Conservation (phyloP, 495 filamentous ascomycete species). For the Cercophora newfieldiana region DNA sequence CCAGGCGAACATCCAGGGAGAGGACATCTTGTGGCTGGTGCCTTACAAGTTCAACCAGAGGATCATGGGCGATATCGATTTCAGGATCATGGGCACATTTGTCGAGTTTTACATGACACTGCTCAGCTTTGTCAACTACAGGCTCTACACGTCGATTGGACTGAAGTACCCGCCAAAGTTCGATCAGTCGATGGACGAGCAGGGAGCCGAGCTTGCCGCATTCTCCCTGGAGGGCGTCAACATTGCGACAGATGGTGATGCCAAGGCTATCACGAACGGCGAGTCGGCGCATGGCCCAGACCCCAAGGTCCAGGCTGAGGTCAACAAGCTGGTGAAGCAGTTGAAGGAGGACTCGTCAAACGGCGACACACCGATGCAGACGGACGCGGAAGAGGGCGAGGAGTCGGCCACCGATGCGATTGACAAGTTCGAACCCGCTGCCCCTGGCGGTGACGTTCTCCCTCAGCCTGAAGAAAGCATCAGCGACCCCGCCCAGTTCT, state of each 20-base stretch:
- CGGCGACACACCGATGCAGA: slow-evolving; percentile 46
- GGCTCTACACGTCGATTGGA: slow-evolving; percentile 86
- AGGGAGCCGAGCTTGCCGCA: slow-evolving; percentile 86
- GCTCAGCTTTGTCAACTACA: slow-evolving; percentile 91
- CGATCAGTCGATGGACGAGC: slow-evolving; percentile 79
- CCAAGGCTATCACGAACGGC: slow-evolving; percentile 55
- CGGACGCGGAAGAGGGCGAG: slow-evolving; percentile 52
- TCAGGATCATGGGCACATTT: slow-evolving; percentile 98
- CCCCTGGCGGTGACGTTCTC: slow-evolving; percentile 79
- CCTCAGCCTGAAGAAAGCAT: slow-evolving; percentile 71
- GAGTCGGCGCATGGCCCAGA: slow-evolving; percentile 47
- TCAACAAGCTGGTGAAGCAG: slow-evolving; percentile 55
- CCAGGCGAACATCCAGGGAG: slow-evolving; percentile 96
- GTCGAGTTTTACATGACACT: slow-evolving; percentile 98
- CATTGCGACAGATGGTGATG: slow-evolving; percentile 51
- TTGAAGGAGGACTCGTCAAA: slow-evolving; percentile 47
- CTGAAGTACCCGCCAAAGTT: slow-evolving; percentile 95
- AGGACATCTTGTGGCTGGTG: slow-evolving; percentile 95
- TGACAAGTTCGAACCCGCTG: slow-evolving; percentile 81
- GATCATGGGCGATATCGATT: slow-evolving; percentile 90
- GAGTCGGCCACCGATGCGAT: slow-evolving; percentile 62
- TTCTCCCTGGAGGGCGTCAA: slow-evolving; percentile 78
- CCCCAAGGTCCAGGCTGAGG: slow-evolving; percentile 56
- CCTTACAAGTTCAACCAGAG: slow-evolving; percentile 96
- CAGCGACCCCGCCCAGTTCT: slow-evolving; percentile 64